phyloP scores from a whole-genome alignment of 208 protist genomes.

The Trypanosomatidae sp. region DNA sequence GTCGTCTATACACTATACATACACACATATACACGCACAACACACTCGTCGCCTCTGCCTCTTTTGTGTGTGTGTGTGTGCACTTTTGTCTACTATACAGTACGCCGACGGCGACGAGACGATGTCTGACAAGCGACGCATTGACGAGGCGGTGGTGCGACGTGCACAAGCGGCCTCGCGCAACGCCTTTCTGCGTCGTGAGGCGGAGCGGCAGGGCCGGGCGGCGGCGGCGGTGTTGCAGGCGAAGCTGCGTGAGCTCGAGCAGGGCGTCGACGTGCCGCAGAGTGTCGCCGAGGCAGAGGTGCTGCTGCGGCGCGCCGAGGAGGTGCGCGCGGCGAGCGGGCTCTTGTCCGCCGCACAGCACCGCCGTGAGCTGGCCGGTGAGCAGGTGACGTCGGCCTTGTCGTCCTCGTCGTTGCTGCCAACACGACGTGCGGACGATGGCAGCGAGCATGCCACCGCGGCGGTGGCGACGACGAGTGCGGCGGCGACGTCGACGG shows the following conservation, averaged over 20 bases:
- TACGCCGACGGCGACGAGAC: not conserved
- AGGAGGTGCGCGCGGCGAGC: conserved; percentile 43
- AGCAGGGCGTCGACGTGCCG: conserved; percentile 56
- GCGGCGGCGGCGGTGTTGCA: conserved; percentile 50
- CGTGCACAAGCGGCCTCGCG: conserved; percentile 57
- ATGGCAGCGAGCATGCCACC: not conserved
- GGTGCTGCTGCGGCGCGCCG: conserved; percentile 40
- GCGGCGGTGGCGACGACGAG: not conserved
- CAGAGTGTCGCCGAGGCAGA: conserved; percentile 42
- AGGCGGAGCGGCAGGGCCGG: conserved; percentile 39
- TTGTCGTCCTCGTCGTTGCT: too few relatives aligned
- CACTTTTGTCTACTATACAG: conserved; percentile 5
- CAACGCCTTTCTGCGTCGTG: conserved; percentile 50
- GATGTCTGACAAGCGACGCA: conserved; percentile 1
- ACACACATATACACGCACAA: not conserved
- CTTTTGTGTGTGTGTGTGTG: not conserved
- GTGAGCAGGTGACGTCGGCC: conserved; percentile 8
- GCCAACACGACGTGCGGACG: conserved; percentile 1
- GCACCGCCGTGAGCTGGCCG: conserved; percentile 28
- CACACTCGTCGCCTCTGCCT: not conserved
- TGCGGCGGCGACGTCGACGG: not conserved
- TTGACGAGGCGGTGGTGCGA: conserved; percentile 41
- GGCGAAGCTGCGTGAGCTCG: conserved; percentile 62
- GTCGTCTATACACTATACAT: conserved; percentile 1
- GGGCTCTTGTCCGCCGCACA: conserved; percentile 45